Percentiles rank a stretch among this genome's conserved stretches.
phyloP scores from a whole-genome alignment of 148 eudicot genomes.

The Dianthus caryophyllus region DNA sequence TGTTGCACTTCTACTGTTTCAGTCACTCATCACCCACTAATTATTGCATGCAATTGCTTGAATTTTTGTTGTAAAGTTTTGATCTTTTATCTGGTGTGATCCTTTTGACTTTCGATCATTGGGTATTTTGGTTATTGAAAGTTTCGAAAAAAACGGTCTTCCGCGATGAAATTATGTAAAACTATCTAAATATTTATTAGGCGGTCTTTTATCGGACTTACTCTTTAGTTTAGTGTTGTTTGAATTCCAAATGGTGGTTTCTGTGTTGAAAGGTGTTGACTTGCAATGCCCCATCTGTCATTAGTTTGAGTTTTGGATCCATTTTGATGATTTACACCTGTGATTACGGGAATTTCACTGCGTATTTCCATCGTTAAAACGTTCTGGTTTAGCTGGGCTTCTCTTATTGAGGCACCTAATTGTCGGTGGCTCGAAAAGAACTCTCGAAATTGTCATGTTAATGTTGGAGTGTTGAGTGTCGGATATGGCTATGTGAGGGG shows the following conservation, averaged over 20 bases:
- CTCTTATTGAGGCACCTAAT: too few relatives aligned
- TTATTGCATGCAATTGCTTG: slow-evolving; percentile 19
- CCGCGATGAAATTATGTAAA: too few relatives aligned
- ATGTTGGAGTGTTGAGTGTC: too few relatives aligned
- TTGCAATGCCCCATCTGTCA: slow-evolving; percentile 1
- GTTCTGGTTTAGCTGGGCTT: neutral
- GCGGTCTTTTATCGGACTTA: too few relatives aligned
- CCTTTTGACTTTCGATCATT: neutral
- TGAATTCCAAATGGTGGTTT: neutral
- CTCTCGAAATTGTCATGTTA: too few relatives aligned
- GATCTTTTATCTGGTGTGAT: slow-evolving; percentile 1
- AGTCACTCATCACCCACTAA: slow-evolving; percentile 2
- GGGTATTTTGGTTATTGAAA: neutral
- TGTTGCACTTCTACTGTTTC: slow-evolving; percentile 4
- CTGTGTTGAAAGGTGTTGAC: neutral
- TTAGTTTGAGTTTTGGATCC: neutral
- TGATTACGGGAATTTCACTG: neutral
- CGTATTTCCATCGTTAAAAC: neutral
- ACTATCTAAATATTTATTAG: too few relatives aligned
- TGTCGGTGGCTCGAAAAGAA: too few relatives aligned
- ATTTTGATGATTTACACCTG: neutral
- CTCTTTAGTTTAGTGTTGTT: neutral
- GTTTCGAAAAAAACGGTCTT: too few relatives aligned
- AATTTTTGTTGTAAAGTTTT: slow-evolving; percentile 5
- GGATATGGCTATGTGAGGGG: too few relatives aligned